Base-by-base conservation (phyloP, 129 eudicot species). In the Kitagawia praeruptora region DNA sequence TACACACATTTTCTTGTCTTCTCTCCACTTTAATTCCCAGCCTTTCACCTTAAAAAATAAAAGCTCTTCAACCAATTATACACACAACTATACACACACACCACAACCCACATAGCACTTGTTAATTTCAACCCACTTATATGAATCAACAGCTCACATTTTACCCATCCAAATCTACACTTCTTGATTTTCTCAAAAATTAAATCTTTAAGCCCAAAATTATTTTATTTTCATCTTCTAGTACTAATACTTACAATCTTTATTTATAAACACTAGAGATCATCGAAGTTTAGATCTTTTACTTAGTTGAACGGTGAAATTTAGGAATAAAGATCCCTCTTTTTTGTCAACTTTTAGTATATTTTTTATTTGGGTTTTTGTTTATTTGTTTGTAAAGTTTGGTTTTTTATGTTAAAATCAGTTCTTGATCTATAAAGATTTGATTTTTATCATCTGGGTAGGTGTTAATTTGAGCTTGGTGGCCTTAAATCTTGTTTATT, bases 381-480 rank as follows among this genome's bases (percentile, higher is more conserved):
- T 40, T 41, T 71, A 21, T 71, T 2, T 41, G 25, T 71, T 19
- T 71, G 49, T n/a, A 2, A 46, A 9, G n/a, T 14, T 46, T 75
- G 41, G 40, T 75, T 75, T 23, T 45, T 11, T 27, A 39, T 10
- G 28, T 19, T 9, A 25, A 67, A 31, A 40, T 5, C 12, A 16
- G 18, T n/a, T 75, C 51, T n/a, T 75, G 77, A 75, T 75, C 61
- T 13, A 25, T 1, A 75, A 46, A 75, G 61, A 45, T 75, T 46
- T 75, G 72, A 37, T 74, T 80, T 69, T 58, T 48, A 58, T 48
- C 54, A 53, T 44, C 28, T 81, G 80, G 85, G 75, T 79, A n/a
- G 28, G 58, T 72, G 78, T 49, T 80, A 81, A 81, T 90, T 82
- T 82, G 58, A 45, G 71, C 37, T 80, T 84, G 51, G 64, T 5